phyloP scores from a whole-genome alignment of 345 rosid species.

The Psidium friedrichsthalianum region DNA sequence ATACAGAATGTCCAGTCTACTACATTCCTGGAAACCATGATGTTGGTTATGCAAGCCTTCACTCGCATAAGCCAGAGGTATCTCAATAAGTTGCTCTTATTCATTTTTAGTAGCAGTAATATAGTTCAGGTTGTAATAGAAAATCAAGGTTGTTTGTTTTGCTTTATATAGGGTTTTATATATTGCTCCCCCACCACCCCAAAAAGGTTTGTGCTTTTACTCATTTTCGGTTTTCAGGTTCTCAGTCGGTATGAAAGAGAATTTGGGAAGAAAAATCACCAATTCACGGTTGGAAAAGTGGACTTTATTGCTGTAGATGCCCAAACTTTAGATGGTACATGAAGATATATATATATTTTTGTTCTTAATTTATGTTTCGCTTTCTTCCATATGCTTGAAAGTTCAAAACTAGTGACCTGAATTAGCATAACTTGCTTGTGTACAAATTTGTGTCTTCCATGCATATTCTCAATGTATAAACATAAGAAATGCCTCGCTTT shows the following conservation, averaged over 20 bases:
- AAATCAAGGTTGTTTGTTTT: background rate
- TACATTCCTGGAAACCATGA: constrained; percentile 89
- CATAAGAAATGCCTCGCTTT: background rate
- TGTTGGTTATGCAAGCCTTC: constrained; percentile 64
- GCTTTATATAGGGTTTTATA: background rate
- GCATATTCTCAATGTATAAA: background rate
- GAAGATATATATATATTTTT: constrained; percentile 1
- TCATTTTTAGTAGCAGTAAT: background rate
- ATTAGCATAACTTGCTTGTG: background rate
- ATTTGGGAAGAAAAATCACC: constrained; percentile 55
- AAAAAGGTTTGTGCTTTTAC: background rate
- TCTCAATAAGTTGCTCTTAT: background rate
- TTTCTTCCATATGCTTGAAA: background rate
- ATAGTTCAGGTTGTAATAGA: background rate
- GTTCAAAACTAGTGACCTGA: background rate
- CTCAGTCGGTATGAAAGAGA: constrained; percentile 40
- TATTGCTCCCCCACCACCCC: background rate
- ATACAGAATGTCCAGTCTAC: constrained; percentile 28
- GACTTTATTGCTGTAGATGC: constrained; percentile 76
- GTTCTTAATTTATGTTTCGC: background rate
- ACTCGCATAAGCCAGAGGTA: constrained; percentile 49
- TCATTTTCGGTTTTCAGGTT: constrained; percentile 28
- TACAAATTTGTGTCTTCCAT: background rate
- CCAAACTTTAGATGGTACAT: constrained; percentile 72
- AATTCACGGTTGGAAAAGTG: constrained; percentile 48